Conservation (phyloP, 345 rosid genomes). For the Tarenaya hassleriana region DNA sequence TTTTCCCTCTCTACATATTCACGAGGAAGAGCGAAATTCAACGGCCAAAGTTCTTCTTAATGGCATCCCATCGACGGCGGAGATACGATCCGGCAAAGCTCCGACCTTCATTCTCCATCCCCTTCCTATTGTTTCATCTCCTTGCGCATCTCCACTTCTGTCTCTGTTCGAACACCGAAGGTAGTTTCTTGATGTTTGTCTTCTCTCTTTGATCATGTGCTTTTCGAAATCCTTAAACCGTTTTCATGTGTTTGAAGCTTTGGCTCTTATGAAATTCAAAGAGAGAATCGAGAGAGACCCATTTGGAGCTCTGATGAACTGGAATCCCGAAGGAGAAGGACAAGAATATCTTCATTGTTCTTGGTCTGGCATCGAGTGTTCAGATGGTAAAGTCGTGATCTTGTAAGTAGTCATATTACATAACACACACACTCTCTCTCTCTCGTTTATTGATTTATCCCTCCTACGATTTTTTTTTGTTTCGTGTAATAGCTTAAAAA, state of each 20-base stretch:
- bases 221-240: no score
- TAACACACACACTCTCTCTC: neutral
- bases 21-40: no score
- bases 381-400: slow-evolving; percentile 50
- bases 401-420: slow-evolving; percentile 42
- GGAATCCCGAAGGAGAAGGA: no score
- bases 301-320: slow-evolving; percentile 51
- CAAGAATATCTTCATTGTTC: slow-evolving; percentile 59
- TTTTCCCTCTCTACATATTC: no score
- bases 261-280: slow-evolving; percentile 7
- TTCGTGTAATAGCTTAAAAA: slow-evolving; percentile 9
- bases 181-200: slow-evolving; percentile 12
- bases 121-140: slow-evolving; percentile 25
- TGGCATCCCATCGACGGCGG: no score
- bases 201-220: slow-evolving; percentile 13
- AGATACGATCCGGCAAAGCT: slow-evolving; percentile 16
- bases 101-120: slow-evolving; percentile 16
- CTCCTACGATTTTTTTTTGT: neutral
- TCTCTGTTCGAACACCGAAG: slow-evolving; percentile 19
- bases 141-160: slow-evolving; percentile 8
- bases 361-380: slow-evolving; percentile 82
- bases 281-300: slow-evolving; percentile 59
- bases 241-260: neutral
- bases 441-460: neutral
- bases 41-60: no score